Evolutionary conservation across 2,329 filamentous ascomycete species (phyloP).

Genomic region (Pseudohalonectria lignicola): DNA sequence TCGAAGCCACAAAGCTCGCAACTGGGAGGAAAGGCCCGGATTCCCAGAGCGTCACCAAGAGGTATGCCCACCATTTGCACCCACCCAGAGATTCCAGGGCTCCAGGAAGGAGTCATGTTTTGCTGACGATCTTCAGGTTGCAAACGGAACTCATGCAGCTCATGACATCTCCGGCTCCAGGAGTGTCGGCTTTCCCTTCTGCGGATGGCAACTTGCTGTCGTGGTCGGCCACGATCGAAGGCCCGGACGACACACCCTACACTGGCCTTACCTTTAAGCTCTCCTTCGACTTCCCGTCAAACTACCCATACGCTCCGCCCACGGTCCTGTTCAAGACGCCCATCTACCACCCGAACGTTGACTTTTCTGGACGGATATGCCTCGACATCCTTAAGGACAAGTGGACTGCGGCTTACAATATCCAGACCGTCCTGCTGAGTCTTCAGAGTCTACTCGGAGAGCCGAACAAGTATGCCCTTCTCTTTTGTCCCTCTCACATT

Average conservation of each 20-base stretch:
- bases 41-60: slow-evolving; percentile 66
- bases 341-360: slow-evolving; percentile 98
- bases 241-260: slow-evolving; percentile 87
- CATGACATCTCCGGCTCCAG: slow-evolving; percentile 89
- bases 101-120: neutral
- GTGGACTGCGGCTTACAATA: slow-evolving; percentile 97
- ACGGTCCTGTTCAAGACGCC: slow-evolving; percentile 95
- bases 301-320: slow-evolving; percentile 87
- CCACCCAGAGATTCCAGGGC: too few relatives aligned
- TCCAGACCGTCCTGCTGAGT: slow-evolving; percentile 84
- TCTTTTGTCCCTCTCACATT: too few relatives aligned
- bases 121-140: slow-evolving; percentile 44
- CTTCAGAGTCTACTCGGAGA: slow-evolving; percentile 92
- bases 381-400: slow-evolving; percentile 98
- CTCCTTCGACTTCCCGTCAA: slow-evolving; percentile 77
- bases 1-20: slow-evolving; percentile 53
- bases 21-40: slow-evolving; percentile 48
- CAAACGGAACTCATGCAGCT: slow-evolving; percentile 98
- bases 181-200: slow-evolving; percentile 89
- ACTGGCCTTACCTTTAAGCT: slow-evolving; percentile 83
- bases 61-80: slow-evolving; percentile 33
- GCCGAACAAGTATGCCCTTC: slow-evolving; percentile 81
- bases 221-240: slow-evolving; percentile 90
- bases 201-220: slow-evolving; percentile 80
- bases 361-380: slow-evolving; percentile 94